phyloP scores from a whole-genome alignment of 192 early-diverging fungal species.

The Backusella macrospora region DNA sequence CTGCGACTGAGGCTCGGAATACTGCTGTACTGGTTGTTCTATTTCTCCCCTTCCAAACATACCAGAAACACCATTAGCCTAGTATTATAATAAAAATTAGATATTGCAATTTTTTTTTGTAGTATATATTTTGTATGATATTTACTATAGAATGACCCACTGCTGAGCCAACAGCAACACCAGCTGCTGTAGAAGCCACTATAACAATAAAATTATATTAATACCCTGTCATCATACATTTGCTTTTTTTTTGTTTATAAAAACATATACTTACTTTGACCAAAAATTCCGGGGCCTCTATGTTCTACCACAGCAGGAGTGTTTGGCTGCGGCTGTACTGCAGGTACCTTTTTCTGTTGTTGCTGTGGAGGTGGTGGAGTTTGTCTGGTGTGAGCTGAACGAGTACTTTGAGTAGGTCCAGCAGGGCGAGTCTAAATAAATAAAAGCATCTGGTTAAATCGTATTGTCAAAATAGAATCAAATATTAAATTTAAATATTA shows the following conservation, averaged over 20 bases:
- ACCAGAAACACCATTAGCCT: slow-evolving; percentile 31
- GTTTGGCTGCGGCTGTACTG: slow-evolving; percentile 29
- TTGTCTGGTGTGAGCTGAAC: slow-evolving; percentile 55
- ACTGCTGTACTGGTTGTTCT: slow-evolving; percentile 34
- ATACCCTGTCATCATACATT: background rate
- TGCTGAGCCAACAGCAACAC: slow-evolving; percentile 87
- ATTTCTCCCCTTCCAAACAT: slow-evolving; percentile 22
- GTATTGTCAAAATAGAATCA: background rate
- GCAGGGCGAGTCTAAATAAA: slow-evolving; percentile 40
- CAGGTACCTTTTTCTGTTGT: slow-evolving; percentile 35
- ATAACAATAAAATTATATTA: background rate
- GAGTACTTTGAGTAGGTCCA: slow-evolving; percentile 48
- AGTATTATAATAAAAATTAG: background rate
- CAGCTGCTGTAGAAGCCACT: slow-evolving; percentile 90
- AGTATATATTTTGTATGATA: background rate
- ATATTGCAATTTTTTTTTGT: background rate
- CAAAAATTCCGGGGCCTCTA: slow-evolving; percentile 75
- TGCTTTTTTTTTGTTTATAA: background rate
- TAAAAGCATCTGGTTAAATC: too few relatives aligned
- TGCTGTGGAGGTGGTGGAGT: slow-evolving; percentile 49
- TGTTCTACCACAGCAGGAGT: slow-evolving; percentile 47
- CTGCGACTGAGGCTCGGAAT: slow-evolving; percentile 38
- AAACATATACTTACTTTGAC: slow-evolving; percentile 55
- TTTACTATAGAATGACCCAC: slow-evolving; percentile 65
- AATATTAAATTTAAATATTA: slow-evolving; percentile 12